Evolutionary conservation across 768 basidiomycete genomes (phyloP), one percentile per base, ranked within the genome.

Genomic region (Agrocybe praecox): DNA sequence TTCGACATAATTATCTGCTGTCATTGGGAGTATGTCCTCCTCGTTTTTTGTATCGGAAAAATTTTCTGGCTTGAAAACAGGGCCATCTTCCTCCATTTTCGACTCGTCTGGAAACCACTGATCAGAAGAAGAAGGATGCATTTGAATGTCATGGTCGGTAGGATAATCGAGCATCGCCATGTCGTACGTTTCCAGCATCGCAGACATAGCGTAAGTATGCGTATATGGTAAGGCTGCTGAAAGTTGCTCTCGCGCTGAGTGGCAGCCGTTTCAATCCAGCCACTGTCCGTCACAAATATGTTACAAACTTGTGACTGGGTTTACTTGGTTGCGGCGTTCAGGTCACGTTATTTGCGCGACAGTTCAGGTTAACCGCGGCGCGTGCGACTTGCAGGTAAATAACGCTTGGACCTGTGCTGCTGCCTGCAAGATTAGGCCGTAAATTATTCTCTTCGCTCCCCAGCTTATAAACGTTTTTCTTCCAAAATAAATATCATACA

Each of bases 161-260:
- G 73, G 70, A 63, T 80, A 86, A 71, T 88, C 86, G 49, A 81
- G 69, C 87, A 89, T 88, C 67, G 78, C 85, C 15, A 85, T 74
- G 71, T 88, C 87, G 69, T 76, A 85, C 4, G 78, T 61, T 60
- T 87, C 85, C 53, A 83, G 67, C 75, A 80, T 74, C 57, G 72
- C 65, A 26, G 75, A 69, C 70, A 75, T 78, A 57, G 46, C 53
- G 56, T 50, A 46, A 33, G 23, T 17, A 47, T 58, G 40, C 22
- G 21, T 50, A 42, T 29, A 29, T 29, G n/a, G 26, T 29, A 29
- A 29, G 26, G 26, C 9, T 4, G 26, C 26, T 29, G 26, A 29
- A 29, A 9, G 36, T 14, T 40, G 33, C 33, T 34, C 33, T 7
- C 33, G 15, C 8, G 33, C 33, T 34, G 33, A 34, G 33, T n/a